phyloP scores from a whole-genome alignment of 2,329 filamentous ascomycete genomes.

The Grosmannia serpens region DNA sequence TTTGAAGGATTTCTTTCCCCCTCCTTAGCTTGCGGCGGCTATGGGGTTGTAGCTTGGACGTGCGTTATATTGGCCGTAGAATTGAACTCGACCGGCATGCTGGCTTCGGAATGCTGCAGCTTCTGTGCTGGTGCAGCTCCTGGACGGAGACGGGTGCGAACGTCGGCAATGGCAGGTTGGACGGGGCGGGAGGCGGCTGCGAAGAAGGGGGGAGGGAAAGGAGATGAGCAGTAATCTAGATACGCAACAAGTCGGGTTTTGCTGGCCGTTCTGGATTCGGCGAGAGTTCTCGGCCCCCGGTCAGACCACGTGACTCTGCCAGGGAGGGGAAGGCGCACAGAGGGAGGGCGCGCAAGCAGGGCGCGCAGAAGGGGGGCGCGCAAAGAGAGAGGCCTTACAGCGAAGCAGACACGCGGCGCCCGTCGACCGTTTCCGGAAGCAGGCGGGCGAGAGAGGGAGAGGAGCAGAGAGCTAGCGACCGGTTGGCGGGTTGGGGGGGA shows the following conservation, averaged over 20 bases:
- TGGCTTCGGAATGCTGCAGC: not conserved
- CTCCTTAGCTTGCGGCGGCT: too few species aligned
- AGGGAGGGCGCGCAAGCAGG: too few species aligned
- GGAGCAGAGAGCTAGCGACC: not conserved
- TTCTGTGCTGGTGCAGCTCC: not conserved
- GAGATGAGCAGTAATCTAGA: not conserved
- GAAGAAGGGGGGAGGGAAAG: not conserved
- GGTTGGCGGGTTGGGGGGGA: too few species aligned
- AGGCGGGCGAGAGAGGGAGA: too few species aligned
- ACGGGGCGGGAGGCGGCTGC: not conserved
- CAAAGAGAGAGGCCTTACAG: too few species aligned
- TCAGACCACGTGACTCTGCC: not conserved
- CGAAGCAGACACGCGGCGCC: too few species aligned
- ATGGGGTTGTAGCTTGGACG: constrained; percentile 40
- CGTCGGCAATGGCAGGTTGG: not conserved
- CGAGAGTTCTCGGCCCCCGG: not conserved
- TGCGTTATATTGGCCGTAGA: constrained; percentile 38
- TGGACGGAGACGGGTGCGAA: not conserved
- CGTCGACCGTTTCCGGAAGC: not conserved
- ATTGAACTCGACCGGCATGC: constrained; percentile 44
- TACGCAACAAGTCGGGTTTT: not conserved
- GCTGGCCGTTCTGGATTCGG: not conserved
- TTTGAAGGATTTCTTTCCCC: too few species aligned
- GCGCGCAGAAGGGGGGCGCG: too few species aligned
- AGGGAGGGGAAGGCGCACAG: not conserved